Evolutionary conservation across 345 rosid species (phyloP).

Genomic region (Gossypium bickii): DNA sequence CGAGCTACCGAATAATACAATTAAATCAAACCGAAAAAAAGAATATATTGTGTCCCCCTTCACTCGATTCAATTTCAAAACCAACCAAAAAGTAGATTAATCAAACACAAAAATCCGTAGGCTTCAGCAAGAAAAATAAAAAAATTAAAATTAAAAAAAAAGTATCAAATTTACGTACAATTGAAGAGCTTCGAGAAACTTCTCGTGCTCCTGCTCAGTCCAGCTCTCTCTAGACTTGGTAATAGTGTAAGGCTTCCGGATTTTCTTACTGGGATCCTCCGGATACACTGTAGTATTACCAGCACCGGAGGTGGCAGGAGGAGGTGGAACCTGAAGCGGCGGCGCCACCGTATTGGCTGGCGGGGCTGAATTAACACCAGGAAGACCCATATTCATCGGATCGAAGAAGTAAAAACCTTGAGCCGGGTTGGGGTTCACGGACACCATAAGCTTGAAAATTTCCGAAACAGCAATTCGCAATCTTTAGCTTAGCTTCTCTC

Average conservation of each 20-base stretch:
- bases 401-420: constrained; percentile 56
- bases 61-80: neutral
- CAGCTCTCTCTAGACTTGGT: constrained; percentile 96
- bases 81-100: neutral
- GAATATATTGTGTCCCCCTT: neutral
- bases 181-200: constrained; percentile 91
- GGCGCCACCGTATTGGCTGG: constrained; percentile 7
- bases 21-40: neutral
- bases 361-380: constrained; percentile 34
- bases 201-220: constrained; percentile 94
- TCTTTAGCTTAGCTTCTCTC: neutral
- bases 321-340: constrained; percentile 7
- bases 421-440: constrained; percentile 52
- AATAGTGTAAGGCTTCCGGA: constrained; percentile 87
- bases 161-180: constrained; percentile 41
- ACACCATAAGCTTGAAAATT: constrained; percentile 46
- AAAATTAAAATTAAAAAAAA: constrained; percentile 12
- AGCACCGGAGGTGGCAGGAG: constrained; percentile 10
- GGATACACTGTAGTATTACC: constrained; percentile 26
- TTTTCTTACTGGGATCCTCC: constrained; percentile 66
- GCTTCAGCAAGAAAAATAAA: neutral
- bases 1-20: neutral
- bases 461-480: neutral
- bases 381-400: constrained; percentile 47
- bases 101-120: neutral